These are phyloP conservation scores for Hydrangea macrophylla DNA, from an alignment of 148 eudicot species.

Conservation along the genomic window DNA sequence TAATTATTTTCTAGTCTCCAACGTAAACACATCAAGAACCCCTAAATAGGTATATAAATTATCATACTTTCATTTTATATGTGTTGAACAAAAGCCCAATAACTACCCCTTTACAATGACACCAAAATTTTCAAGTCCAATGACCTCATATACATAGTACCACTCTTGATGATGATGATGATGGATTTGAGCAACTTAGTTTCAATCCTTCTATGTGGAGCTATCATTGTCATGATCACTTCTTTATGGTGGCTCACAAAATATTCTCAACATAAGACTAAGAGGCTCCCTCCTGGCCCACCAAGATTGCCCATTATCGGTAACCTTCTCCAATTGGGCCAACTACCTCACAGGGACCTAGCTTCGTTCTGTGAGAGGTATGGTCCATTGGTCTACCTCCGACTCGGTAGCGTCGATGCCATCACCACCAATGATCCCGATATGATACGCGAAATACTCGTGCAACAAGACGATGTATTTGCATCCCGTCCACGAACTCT, in stretches of 20 bases:
- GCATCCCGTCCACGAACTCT: slow-evolving; percentile 84
- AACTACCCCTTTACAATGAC: background rate
- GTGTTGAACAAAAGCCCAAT: background rate
- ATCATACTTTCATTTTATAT: background rate
- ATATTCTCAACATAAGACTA: background rate
- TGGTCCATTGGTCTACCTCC: slow-evolving; percentile 84
- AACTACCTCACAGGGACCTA: slow-evolving; percentile 76
- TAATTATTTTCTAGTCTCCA: slow-evolving; percentile 7
- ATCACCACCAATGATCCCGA: slow-evolving; percentile 92
- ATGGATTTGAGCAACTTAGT: slow-evolving; percentile 37
- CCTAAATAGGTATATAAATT: background rate
- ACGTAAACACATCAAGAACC: background rate
- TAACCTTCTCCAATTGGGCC: slow-evolving; percentile 82
- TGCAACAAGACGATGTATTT: slow-evolving; percentile 74
- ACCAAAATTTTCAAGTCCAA: background rate
- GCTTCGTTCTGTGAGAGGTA: slow-evolving; percentile 72
- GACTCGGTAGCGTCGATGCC: slow-evolving; percentile 73
- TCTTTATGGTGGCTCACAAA: slow-evolving; percentile 36
- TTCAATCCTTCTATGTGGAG: slow-evolving; percentile 30
- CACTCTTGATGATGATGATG: background rate
- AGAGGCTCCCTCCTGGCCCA: slow-evolving; percentile 85
- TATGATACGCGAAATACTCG: slow-evolving; percentile 68
- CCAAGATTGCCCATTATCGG: slow-evolving; percentile 81
- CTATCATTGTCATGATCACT: slow-evolving; percentile 24
- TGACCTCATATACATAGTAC: background rate